Percentiles rank a stretch among this genome's conserved stretches.
phyloP scores from a whole-genome alignment of 2,329 filamentous ascomycete genomes.

The Helminthosporium solani region DNA sequence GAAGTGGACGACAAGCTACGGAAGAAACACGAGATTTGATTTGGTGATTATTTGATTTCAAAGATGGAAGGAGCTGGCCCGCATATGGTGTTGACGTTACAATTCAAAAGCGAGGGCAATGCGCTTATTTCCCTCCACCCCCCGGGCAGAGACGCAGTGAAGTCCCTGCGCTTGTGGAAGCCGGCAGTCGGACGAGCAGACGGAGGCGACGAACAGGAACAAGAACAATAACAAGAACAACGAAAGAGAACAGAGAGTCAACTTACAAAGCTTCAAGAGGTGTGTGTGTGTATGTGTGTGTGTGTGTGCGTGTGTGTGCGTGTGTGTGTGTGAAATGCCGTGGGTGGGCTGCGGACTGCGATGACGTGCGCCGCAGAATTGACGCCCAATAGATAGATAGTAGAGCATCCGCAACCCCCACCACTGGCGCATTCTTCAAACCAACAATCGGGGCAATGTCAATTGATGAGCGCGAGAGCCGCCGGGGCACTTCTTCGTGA shows the following conservation, averaged over 20 bases:
- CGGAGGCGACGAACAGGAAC: not conserved
- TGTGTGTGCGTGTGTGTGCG: too few species aligned
- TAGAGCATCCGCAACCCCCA: not conserved
- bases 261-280: slow-evolving; percentile 37
- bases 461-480: too few species aligned
- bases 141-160: slow-evolving; percentile 22
- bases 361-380: slow-evolving; percentile 17
- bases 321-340: slow-evolving; percentile 26
- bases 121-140: slow-evolving; percentile 20
- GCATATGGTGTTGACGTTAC: slow-evolving; percentile 21
- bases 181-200: not conserved
- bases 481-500: too few species aligned
- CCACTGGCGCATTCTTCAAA: too few species aligned
- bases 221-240: slow-evolving; percentile 2
- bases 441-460: too few species aligned
- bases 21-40: not conserved
- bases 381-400: slow-evolving; percentile 3
- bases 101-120: slow-evolving; percentile 15
- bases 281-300: too few species aligned
- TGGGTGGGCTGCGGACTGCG: slow-evolving; percentile 7
- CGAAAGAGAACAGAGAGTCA: slow-evolving; percentile 1
- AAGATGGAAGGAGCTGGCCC: slow-evolving; percentile 41
- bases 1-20: slow-evolving; percentile 22
- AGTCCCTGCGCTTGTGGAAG: slow-evolving; percentile 20
- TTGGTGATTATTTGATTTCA: slow-evolving; percentile 28